phyloP scores from a whole-genome alignment of 306 rosid species.

The Citrullus amarus region DNA sequence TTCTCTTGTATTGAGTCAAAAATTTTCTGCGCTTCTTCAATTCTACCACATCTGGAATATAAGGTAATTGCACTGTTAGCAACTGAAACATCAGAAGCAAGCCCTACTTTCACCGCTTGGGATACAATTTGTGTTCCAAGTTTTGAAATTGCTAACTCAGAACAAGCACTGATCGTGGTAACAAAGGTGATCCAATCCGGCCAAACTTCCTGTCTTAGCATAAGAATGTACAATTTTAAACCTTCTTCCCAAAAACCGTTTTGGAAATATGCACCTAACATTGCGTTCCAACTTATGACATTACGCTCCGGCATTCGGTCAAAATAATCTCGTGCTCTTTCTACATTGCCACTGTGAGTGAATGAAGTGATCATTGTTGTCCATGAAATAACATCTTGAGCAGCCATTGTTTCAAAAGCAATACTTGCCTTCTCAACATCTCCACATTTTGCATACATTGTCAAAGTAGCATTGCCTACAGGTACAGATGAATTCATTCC shows the following conservation, averaged over 20 bases:
- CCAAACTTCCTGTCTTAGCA: slow-evolving; percentile 28
- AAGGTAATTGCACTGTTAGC: slow-evolving; percentile 44
- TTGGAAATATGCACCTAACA: slow-evolving; percentile 38
- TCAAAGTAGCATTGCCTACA: slow-evolving; percentile 43
- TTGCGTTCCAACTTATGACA: slow-evolving; percentile 50
- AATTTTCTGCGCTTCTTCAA: slow-evolving; percentile 31
- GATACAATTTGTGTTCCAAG: slow-evolving; percentile 41
- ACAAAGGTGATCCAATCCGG: slow-evolving; percentile 48
- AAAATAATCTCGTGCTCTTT: slow-evolving; percentile 31
- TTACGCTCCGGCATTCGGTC: slow-evolving; percentile 42
- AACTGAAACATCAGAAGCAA: slow-evolving; percentile 33
- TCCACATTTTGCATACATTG: slow-evolving; percentile 54
- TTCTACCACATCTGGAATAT: slow-evolving; percentile 53
- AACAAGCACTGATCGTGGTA: slow-evolving; percentile 42
- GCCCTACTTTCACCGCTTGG: slow-evolving; percentile 29
- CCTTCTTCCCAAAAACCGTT: slow-evolving; percentile 45
- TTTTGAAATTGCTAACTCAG: slow-evolving; percentile 39
- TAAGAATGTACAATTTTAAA: slow-evolving; percentile 31
- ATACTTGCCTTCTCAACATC: slow-evolving; percentile 26
- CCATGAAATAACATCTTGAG: slow-evolving; percentile 47
- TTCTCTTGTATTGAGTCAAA: slow-evolving; percentile 29
- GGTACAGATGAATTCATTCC: slow-evolving; percentile 48
- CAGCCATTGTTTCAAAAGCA: slow-evolving; percentile 34
- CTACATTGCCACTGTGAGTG: slow-evolving; percentile 30
- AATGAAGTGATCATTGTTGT: slow-evolving; percentile 47